phyloP scores from a whole-genome alignment of 1,284 basidiomycete species.

The Trametes hirsuta region DNA sequence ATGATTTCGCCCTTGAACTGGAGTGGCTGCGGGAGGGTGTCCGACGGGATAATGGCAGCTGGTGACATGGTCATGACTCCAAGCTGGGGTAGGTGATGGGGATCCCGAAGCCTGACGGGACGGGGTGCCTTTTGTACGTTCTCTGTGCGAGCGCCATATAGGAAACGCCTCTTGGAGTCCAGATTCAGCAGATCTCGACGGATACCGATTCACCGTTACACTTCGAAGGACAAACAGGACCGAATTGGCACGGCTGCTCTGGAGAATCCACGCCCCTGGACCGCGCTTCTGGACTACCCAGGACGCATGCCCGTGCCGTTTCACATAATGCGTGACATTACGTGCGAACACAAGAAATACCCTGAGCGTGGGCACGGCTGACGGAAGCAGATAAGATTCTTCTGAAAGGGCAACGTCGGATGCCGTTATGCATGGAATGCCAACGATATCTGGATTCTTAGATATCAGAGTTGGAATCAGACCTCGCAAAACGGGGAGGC shows the following conservation, averaged over 20 bases:
- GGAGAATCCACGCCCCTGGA: constrained; percentile 32
- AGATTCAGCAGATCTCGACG: constrained; percentile 31
- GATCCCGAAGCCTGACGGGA: constrained; percentile 26
- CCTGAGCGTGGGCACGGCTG: constrained; percentile 20
- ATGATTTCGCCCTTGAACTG: constrained; percentile 69
- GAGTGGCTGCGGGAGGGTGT: constrained; percentile 35
- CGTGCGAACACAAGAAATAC: constrained; percentile 30
- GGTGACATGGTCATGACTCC: constrained; percentile 37
- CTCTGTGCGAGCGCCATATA: constrained; percentile 27
- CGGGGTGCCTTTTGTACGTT: constrained; percentile 32
- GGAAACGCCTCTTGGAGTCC: constrained; percentile 27
- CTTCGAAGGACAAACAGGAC: constrained; percentile 29
- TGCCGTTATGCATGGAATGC: constrained; percentile 34
- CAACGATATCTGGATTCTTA: constrained; percentile 22
- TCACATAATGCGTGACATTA: constrained; percentile 33
- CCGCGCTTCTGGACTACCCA: constrained; percentile 29
- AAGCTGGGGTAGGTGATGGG: constrained; percentile 23
- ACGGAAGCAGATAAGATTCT: constrained; percentile 34
- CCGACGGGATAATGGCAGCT: constrained; percentile 29
- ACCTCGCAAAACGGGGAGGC: constrained; percentile 13
- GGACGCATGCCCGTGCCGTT: constrained; percentile 23
- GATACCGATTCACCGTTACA: constrained; percentile 26
- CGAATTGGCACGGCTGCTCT: constrained; percentile 27
- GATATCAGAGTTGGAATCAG: constrained; percentile 29
- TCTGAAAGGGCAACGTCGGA: constrained; percentile 27